phyloP scores from a whole-genome alignment of 305 asterid species.

The Stenogyne calaminthoides region DNA sequence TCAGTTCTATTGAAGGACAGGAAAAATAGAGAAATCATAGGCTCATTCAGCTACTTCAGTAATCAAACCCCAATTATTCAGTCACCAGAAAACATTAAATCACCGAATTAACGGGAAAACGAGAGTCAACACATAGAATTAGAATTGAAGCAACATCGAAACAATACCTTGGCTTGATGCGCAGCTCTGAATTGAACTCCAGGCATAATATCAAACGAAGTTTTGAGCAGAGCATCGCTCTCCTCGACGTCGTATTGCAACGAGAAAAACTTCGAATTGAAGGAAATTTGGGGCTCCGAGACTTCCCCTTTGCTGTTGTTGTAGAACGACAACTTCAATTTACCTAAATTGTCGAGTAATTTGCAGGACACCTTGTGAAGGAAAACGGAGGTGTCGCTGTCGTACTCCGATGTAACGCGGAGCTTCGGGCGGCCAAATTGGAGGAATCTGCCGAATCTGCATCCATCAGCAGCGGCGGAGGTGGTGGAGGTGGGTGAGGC shows the following conservation, averaged over 20 bases:
- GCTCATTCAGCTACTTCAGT: background rate
- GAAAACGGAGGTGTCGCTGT: conserved; percentile 78
- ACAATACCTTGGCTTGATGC: conserved; percentile 67
- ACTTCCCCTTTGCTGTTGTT: conserved; percentile 76
- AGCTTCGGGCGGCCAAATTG: conserved; percentile 59
- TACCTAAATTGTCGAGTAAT: conserved; percentile 66
- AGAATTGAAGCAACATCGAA: background rate
- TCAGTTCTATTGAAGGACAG: background rate
- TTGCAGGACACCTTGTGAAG: conserved; percentile 75
- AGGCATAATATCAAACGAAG: conserved; percentile 54
- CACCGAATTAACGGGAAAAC: background rate
- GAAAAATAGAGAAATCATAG: background rate
- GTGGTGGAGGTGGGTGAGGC: conserved; percentile 8
- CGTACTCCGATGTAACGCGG: conserved; percentile 86
- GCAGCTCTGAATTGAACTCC: conserved; percentile 64
- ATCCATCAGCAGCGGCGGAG: conserved; percentile 28
- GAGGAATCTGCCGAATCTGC: conserved; percentile 34
- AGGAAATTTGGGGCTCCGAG: conserved; percentile 69
- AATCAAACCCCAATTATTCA: background rate
- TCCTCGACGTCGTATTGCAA: conserved; percentile 80
- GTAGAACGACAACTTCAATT: conserved; percentile 70
- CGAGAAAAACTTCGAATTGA: conserved; percentile 67
- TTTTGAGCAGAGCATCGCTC: conserved; percentile 69
- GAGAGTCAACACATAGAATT: background rate
- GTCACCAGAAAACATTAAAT: conserved; percentile 12